Evolutionary conservation across 169 alveolate genomes (phyloP).

Genomic region (Plasmodium sp.): DNA sequence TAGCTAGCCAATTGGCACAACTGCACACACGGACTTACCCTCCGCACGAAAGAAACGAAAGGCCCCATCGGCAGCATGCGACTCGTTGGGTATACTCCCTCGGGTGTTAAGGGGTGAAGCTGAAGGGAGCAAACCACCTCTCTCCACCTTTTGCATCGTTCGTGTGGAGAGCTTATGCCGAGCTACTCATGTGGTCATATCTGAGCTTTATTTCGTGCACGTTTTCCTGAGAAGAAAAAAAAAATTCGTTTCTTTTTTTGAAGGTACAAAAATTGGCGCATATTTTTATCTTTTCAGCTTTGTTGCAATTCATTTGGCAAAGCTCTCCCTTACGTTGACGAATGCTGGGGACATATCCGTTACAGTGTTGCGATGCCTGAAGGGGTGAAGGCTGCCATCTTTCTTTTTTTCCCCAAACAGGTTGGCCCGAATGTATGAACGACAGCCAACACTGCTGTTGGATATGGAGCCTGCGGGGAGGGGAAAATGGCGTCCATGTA

Average conservation of each 20-base stretch:
- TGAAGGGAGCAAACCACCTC: not conserved
- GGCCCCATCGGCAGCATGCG: not conserved
- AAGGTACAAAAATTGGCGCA: not conserved
- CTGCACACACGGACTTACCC: not conserved
- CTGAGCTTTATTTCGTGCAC: conserved; percentile 16
- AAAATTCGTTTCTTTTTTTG: not conserved
- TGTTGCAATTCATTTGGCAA: not conserved
- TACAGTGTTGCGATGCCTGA: not conserved
- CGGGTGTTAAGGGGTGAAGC: not conserved
- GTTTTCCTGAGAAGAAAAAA: conserved; percentile 40
- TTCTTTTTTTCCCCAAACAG: not conserved
- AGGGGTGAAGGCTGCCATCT: not conserved
- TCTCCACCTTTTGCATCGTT: not conserved
- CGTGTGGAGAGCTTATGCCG: not conserved
- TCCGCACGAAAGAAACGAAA: not conserved
- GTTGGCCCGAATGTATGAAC: conserved; percentile 26
- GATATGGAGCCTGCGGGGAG: conserved; percentile 7
- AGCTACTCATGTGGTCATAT: conserved; percentile 29
- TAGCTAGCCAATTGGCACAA: not conserved
- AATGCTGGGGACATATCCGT: conserved; percentile 3
- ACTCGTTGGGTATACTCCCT: not conserved
- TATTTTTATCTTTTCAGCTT: not conserved
- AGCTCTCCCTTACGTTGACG: conserved; percentile 13
- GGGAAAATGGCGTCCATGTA: not conserved
- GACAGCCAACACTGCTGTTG: conserved; percentile 2